Evolutionary conservation across 345 rosid species (phyloP).

Genomic region (Psidium guajava): DNA sequence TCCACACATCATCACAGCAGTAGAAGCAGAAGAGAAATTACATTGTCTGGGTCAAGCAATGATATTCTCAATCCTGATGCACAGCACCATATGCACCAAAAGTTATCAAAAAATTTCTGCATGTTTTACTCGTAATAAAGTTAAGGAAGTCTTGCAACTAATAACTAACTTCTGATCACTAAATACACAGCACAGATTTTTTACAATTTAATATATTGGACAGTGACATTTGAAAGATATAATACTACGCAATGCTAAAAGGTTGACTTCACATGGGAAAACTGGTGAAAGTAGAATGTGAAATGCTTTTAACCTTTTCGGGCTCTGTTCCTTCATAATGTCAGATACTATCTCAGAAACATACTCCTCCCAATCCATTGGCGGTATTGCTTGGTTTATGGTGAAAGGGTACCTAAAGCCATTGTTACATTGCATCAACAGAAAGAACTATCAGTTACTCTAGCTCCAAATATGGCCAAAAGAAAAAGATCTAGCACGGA

Average conservation of each 20-base stretch:
- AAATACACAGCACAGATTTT: not conserved
- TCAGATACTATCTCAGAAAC: conserved; percentile 77
- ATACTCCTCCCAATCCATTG: conserved; percentile 98
- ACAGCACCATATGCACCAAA: not conserved
- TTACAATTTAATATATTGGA: not conserved
- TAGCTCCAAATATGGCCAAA: not conserved
- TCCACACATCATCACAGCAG: not conserved
- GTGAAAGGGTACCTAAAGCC: conserved; percentile 61
- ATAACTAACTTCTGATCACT: not conserved
- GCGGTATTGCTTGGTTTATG: conserved; percentile 62
- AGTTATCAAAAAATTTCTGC: not conserved
- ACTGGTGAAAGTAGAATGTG: not conserved
- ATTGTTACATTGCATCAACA: not conserved
- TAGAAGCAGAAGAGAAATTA: not conserved
- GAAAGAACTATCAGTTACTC: not conserved
- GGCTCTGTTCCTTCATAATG: conserved; percentile 93
- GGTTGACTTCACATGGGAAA: not conserved
- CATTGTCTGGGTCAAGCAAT: not conserved
- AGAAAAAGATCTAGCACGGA: not conserved
- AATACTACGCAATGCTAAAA: not conserved
- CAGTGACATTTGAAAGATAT: not conserved
- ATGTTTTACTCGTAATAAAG: not conserved
- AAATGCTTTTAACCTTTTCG: conserved; percentile 41
- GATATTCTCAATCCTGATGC: not conserved
- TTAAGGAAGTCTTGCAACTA: not conserved